phyloP scores from a whole-genome alignment of 108 stramenopile genomes.

The Nitzschia sp. region DNA sequence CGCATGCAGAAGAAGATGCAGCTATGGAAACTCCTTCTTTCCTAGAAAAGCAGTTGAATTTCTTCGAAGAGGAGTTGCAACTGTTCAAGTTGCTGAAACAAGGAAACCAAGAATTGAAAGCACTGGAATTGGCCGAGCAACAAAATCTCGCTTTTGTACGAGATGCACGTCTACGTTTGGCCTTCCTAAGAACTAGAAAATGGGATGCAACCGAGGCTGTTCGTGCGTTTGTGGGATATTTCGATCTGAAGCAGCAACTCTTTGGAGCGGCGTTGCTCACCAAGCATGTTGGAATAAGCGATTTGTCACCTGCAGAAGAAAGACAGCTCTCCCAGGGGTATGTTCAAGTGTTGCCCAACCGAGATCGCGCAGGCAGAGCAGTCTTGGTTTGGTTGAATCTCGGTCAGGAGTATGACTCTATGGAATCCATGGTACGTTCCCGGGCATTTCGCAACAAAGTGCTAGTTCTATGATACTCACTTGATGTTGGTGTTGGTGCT shows the following conservation, averaged over 20 bases:
- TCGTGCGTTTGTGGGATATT: conserved; percentile 25
- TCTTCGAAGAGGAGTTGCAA: no score
- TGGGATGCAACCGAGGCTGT: conserved; percentile 40
- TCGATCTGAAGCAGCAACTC: conserved; percentile 35
- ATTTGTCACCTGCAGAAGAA: conserved; percentile 19
- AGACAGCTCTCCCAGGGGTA: neutral
- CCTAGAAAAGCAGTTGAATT: no score
- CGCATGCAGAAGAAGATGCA: neutral
- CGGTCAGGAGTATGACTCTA: conserved; percentile 6
- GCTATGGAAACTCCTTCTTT: no score
- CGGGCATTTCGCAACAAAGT: neutral
- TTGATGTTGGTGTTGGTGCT: neutral
- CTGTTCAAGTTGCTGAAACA: no score
- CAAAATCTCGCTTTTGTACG: conserved; percentile 22
- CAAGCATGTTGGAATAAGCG: conserved; percentile 15
- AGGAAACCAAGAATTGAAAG: neutral
- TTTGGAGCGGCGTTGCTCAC: conserved; percentile 35
- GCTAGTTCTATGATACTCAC: neutral
- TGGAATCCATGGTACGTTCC: conserved; percentile 11
- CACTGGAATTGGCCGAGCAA: conserved; percentile 15
- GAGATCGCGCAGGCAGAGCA: conserved; percentile 25
- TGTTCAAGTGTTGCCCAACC: neutral
- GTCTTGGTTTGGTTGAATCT: neutral
- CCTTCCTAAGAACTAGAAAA: conserved; percentile 34
- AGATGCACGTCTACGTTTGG: conserved; percentile 23